Conservation (phyloP, 257 asterid species). For the Penstemon eatonii region DNA sequence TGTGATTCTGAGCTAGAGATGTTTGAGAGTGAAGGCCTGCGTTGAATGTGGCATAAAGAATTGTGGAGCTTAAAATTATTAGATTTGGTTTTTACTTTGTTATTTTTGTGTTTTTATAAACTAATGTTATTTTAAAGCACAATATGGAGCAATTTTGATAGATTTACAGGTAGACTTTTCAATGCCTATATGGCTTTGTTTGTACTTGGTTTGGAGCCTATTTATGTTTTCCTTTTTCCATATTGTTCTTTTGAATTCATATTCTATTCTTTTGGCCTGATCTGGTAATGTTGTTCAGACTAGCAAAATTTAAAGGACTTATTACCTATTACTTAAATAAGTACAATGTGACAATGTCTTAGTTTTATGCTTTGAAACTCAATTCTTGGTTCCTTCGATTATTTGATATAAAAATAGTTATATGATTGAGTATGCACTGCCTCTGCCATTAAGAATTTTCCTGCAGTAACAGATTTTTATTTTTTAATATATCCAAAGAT, state of each 20-base stretch:
- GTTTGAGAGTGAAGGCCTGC: constrained; percentile 17
- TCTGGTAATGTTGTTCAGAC: constrained; percentile 15
- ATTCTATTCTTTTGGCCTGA: constrained; percentile 29
- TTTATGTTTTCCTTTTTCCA: constrained; percentile 9
- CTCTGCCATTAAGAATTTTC: no score
- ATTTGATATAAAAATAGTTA: background rate
- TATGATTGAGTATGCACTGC: no score
- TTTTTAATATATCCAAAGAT: no score
- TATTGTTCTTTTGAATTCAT: constrained; percentile 1
- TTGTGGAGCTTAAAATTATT: constrained; percentile 33
- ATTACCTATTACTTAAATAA: background rate
- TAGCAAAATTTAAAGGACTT: background rate
- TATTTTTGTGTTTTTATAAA: constrained; percentile 8
- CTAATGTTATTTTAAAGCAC: constrained; percentile 32
- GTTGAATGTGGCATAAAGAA: constrained; percentile 18
- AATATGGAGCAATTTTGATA: constrained; percentile 53
- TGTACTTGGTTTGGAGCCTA: constrained; percentile 30
- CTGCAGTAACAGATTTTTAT: no score
- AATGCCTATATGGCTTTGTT: constrained; percentile 20
- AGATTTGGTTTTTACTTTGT: constrained; percentile 27
- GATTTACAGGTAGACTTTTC: constrained; percentile 30
- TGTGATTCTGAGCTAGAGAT: constrained; percentile 28
- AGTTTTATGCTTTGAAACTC: background rate
- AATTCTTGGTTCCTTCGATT: constrained; percentile 10
- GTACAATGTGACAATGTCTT: background rate